Conservation (phyloP, 31 red algal species). For the Odonthalia washingtoniensis region DNA sequence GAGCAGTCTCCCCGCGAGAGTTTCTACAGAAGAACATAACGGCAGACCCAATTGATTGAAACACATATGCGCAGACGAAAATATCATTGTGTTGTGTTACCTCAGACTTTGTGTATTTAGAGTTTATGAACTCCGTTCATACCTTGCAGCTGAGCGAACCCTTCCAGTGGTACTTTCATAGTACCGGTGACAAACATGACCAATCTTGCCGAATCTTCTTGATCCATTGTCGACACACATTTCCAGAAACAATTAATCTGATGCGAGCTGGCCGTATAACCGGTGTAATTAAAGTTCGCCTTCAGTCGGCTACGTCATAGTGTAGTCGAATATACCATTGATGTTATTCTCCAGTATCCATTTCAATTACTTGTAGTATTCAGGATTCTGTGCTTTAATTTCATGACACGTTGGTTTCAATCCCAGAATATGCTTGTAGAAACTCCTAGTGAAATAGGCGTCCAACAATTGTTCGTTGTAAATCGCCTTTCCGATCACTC, state of each 20-base stretch:
- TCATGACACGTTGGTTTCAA: no score
- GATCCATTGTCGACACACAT: constrained; percentile 82
- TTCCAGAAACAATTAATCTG: constrained; percentile 99
- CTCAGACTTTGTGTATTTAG: constrained; percentile 92
- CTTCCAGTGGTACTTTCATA: constrained; percentile 98
- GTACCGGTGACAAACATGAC: no score
- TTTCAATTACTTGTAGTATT: constrained; percentile 89
- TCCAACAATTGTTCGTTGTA: constrained; percentile 96
- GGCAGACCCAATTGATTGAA: constrained; percentile 98
- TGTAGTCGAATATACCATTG: constrained; percentile 85
- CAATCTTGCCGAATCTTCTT: constrained; percentile 89
- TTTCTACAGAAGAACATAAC: constrained; percentile 78
- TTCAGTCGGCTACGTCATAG: constrained; percentile 96
- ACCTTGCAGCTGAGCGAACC: constrained; percentile 93
- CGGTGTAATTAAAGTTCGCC: no score
- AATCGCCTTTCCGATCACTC: constrained; percentile 97
- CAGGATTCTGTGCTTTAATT: constrained; percentile 94
- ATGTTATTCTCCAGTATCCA: constrained; percentile 97
- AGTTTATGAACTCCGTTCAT: constrained; percentile 99
- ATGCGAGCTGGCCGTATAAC: constrained; percentile 76
- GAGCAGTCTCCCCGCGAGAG: constrained; percentile 80
- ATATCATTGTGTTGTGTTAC: constrained; percentile 77
- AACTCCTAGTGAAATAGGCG: constrained; percentile 95
- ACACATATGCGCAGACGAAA: constrained; percentile 95
- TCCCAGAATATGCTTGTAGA: constrained; percentile 99